phyloP scores from a whole-genome alignment of 2,329 filamentous ascomycete species.

The Sporothrix brunneoviolacea region DNA sequence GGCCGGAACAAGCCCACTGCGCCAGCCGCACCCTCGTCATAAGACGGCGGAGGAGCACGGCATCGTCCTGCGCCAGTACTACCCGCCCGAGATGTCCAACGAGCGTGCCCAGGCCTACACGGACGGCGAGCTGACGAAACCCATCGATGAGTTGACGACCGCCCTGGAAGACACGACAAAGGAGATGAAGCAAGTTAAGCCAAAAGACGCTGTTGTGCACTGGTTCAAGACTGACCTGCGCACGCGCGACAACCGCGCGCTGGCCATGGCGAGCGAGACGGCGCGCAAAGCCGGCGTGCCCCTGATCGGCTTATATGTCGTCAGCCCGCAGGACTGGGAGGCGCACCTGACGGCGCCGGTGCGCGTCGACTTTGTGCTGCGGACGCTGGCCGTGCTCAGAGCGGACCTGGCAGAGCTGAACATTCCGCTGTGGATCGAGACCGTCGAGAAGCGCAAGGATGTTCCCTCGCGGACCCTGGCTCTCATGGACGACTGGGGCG shows the following conservation, averaged over 20 bases:
- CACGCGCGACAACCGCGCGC: constrained; percentile 62
- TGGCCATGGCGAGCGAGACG: constrained; percentile 59
- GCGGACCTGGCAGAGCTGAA: constrained; percentile 61
- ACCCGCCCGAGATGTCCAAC: constrained; percentile 81
- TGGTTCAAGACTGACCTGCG: constrained; percentile 88
- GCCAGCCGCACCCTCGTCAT: constrained; percentile 41
- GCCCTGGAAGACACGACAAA: constrained; percentile 55
- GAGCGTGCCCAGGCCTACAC: constrained; percentile 69
- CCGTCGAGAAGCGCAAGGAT: constrained; percentile 52
- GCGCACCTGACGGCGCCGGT: constrained; percentile 69
- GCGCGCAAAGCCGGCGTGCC: constrained; percentile 41
- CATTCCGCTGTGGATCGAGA: constrained; percentile 74
- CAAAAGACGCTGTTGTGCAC: constrained; percentile 61
- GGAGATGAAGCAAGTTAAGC: constrained; percentile 43
- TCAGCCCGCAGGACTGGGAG: constrained; percentile 78
- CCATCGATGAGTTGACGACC: constrained; percentile 60
- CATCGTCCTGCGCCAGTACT: constrained; percentile 67
- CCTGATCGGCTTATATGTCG: constrained; percentile 68
- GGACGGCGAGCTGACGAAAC: constrained; percentile 60
- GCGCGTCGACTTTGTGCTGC: constrained; percentile 73
- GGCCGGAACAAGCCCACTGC: constrained; percentile 23
- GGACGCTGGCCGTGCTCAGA: constrained; percentile 60
- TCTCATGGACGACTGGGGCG: constrained; percentile 64
- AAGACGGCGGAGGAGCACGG: constrained; percentile 46
- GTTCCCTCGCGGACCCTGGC: constrained; percentile 57